Base-by-base conservation (phyloP, 179 eudicot species). In the Actinidia arguta region DNA sequence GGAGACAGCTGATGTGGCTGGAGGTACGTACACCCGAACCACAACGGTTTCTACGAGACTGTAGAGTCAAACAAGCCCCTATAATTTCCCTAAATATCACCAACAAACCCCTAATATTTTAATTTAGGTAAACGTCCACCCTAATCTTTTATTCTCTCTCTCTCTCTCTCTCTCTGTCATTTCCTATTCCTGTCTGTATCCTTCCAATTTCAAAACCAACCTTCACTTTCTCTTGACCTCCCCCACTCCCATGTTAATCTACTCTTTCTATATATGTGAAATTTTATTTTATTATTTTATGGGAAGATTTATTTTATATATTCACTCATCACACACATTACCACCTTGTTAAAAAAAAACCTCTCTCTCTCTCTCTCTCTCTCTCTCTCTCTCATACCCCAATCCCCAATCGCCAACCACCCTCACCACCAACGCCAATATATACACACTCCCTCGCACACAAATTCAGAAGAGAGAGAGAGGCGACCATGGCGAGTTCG, bases 401-500 rank as follows among this genome's bases (percentile, higher is more conserved):
- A 22, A 0, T 2, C 46, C 4, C 47, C 48, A 18, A n/a, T n/a
- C n/a, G n/a, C n/a, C n/a, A n/a, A n/a, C n/a, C n/a, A n/a, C n/a
- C n/a, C n/a, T n/a, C n/a, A n/a, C n/a, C n/a, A n/a, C n/a, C n/a
- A n/a, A n/a, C n/a, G n/a, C n/a, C n/a, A n/a, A n/a, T n/a, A n/a
- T n/a, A n/a, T n/a, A n/a, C n/a, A n/a, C n/a, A n/a, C n/a, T n/a
- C n/a, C n/a, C n/a, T n/a, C 22, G 22, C 22, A 79, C 24, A 42
- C 2, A 79, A 18, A 42, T 13, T 56, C 7, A 81, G 36, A 64
- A 61, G 36, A 83, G n/a, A 79, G 52, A 56, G 44, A 50, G 67
- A 48, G 82, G 1, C 17, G 20, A 10, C 81, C 78, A 89, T 89
- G 92, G 87, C 87, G 68, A 88, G 85, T 18, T 82, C 59, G 44